Percentiles rank a stretch among this genome's conserved stretches.
phyloP scores from a whole-genome alignment of 2,329 filamentous ascomycete species.

The Exophiala viscosa region DNA sequence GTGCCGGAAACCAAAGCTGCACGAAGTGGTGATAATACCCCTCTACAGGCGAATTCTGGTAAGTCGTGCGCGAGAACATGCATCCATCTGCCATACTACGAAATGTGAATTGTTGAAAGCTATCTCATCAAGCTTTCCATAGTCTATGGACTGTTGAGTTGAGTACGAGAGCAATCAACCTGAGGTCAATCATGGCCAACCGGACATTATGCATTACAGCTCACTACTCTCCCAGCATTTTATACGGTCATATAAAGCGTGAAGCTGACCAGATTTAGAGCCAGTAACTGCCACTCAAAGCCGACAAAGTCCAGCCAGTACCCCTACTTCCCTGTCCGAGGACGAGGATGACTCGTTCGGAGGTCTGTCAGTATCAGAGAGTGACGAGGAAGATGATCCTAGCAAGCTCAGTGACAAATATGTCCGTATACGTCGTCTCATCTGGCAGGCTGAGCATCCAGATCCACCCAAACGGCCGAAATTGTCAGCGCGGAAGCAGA shows the following conservation, averaged over 20 bases:
- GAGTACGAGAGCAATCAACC: too few relatives aligned
- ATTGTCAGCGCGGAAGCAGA: conserved; percentile 48
- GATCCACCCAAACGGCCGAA: conserved; percentile 36
- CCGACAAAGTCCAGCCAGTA: conserved; percentile 15
- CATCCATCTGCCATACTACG: too few relatives aligned
- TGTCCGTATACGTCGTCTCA: conserved; percentile 66
- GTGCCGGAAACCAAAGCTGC: background rate
- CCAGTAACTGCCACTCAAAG: conserved; percentile 11
- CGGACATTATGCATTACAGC: too few relatives aligned
- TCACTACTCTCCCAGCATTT: too few relatives aligned
- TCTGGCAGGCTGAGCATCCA: conserved; percentile 58
- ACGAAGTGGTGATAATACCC: conserved; percentile 15
- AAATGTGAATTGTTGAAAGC: too few relatives aligned
- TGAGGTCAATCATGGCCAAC: too few relatives aligned
- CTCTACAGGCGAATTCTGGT: conserved; percentile 15
- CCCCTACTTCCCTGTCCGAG: conserved; percentile 12
- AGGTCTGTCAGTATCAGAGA: conserved; percentile 9
- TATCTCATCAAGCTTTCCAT: too few relatives aligned
- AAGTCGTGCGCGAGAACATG: conserved; percentile 1
- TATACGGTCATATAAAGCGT: background rate
- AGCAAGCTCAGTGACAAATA: conserved; percentile 73
- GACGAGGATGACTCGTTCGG: conserved; percentile 11
- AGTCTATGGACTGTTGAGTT: too few relatives aligned
- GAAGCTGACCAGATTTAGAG: conserved; percentile 13
- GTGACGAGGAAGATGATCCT: conserved; percentile 40